Evolutionary conservation across 2,329 filamentous ascomycete species (phyloP).

Genomic region (Penicillium janthinellum): DNA sequence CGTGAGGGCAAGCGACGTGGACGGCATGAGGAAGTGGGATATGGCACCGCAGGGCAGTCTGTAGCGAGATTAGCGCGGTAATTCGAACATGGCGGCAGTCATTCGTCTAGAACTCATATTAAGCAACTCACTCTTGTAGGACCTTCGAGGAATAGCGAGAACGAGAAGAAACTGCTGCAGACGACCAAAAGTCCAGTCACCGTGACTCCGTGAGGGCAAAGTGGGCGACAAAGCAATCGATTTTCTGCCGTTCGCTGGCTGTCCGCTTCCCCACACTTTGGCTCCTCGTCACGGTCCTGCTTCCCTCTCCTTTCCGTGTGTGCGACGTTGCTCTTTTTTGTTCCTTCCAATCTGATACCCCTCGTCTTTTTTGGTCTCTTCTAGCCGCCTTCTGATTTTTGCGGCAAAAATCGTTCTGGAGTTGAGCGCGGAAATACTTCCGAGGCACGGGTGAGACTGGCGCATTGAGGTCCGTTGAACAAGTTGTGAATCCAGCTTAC

Average conservation of each 20-base stretch:
- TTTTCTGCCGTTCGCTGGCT: slow-evolving; percentile 30
- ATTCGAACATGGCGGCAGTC: no score
- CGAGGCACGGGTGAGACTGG: slow-evolving; percentile 39
- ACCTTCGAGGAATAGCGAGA: not conserved
- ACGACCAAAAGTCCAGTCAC: not conserved
- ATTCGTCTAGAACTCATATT: not conserved
- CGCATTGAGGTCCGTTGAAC: slow-evolving; percentile 43
- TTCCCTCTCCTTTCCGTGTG: slow-evolving; percentile 13
- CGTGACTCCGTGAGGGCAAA: slow-evolving; percentile 9
- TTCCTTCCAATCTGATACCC: slow-evolving; percentile 11
- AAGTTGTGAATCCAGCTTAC: slow-evolving; percentile 20
- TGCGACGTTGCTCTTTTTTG: slow-evolving; percentile 9
- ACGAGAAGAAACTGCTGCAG: not conserved
- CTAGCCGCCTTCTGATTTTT: not conserved
- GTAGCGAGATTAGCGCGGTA: not conserved
- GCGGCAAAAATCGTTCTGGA: slow-evolving; percentile 16
- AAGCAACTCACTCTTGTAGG: not conserved
- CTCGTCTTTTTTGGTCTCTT: not conserved
- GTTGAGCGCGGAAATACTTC: slow-evolving; percentile 23
- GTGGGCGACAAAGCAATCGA: slow-evolving; percentile 26
- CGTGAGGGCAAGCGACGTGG: slow-evolving; percentile 60
- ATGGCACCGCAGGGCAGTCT: slow-evolving; percentile 1
- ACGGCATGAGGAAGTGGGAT: slow-evolving; percentile 55
- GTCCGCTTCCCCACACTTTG: slow-evolving; percentile 34
- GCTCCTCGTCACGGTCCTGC: slow-evolving; percentile 13